These are phyloP conservation scores for Talaromyces sp. DNA, from an alignment of 2,329 filamentous ascomycete genomes.

Conservation along the genomic window DNA sequence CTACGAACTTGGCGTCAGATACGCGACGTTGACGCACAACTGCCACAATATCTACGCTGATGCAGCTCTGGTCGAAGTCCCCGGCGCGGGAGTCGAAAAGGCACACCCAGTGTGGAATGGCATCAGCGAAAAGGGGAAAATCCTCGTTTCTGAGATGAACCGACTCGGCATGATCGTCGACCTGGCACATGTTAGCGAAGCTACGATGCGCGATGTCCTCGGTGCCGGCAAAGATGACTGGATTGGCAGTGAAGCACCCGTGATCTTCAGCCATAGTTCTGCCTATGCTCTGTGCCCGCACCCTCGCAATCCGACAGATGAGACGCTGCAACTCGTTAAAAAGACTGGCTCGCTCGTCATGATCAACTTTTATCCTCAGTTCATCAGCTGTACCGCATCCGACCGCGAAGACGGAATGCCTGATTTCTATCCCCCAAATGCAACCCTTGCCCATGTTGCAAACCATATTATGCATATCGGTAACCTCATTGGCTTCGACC, in stretches of 20 bases:
- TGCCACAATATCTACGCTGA: conserved; percentile 90
- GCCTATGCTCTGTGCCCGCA: conserved; percentile 78
- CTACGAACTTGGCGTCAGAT: conserved; percentile 75
- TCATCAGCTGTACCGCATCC: conserved; percentile 69
- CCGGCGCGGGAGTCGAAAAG: conserved; percentile 37
- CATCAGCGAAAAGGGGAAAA: conserved; percentile 65
- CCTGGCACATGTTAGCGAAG: conserved; percentile 70
- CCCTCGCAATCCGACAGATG: conserved; percentile 84
- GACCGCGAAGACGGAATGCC: conserved; percentile 63
- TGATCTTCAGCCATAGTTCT: conserved; percentile 87
- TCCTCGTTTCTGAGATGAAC: conserved; percentile 84
- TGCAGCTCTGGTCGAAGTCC: conserved; percentile 59
- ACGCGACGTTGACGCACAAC: conserved; percentile 87
- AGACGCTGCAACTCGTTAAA: conserved; percentile 74
- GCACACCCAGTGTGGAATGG: conserved; percentile 52
- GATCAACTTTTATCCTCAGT: conserved; percentile 83
- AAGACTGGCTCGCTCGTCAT: conserved; percentile 73
- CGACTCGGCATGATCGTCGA: conserved; percentile 92
- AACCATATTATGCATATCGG: conserved; percentile 81
- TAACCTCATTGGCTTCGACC: conserved; percentile 74
- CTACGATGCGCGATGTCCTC: conserved; percentile 83
- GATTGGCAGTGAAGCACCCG: conserved; percentile 71
- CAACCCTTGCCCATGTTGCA: conserved; percentile 72
- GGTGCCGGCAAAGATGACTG: conserved; percentile 58
- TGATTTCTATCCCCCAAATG: conserved; percentile 62